Evolutionary conservation across 2,329 filamentous ascomycete genomes (phyloP).

Genomic region (Cercospora sp.): DNA sequence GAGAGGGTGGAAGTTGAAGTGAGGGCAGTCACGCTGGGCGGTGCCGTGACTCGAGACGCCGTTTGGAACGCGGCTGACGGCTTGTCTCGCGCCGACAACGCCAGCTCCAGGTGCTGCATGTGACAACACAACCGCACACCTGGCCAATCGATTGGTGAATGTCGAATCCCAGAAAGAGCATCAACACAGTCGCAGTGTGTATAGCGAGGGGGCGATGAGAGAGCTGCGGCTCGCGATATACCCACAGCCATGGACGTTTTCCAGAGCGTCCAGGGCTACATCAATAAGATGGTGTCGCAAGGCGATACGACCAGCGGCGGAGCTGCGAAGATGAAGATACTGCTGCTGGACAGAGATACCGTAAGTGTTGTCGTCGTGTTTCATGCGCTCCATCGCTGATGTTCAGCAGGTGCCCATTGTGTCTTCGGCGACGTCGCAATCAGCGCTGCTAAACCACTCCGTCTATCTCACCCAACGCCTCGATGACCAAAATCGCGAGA

Average conservation of each 20-base stretch:
- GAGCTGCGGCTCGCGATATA: conserved; percentile 6
- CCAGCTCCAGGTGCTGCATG: not conserved
- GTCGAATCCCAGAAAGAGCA: not conserved
- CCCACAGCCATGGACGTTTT: conserved; percentile 77
- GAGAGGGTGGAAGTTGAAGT: not conserved
- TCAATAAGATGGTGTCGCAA: conserved; percentile 90
- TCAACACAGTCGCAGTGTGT: not conserved
- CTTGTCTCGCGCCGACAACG: not conserved
- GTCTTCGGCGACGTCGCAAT: conserved; percentile 94
- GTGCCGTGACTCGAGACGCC: not conserved
- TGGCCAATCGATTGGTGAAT: not conserved
- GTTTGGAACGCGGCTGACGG: not conserved
- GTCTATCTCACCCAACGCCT: conserved; percentile 96
- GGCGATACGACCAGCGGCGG: conserved; percentile 59
- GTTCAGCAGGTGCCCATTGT: conserved; percentile 71
- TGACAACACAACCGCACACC: not conserved
- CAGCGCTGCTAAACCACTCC: conserved; percentile 89
- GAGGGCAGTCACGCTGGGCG: not conserved
- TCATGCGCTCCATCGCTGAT: conserved; percentile 9
- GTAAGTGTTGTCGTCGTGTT: conserved; percentile 46
- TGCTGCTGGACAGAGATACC: conserved; percentile 90
- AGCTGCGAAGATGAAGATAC: conserved; percentile 95
- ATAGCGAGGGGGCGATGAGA: not conserved
- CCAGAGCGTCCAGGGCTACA: conserved; percentile 88
- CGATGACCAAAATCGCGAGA: conserved; percentile 85